A percentile compares a stretch with the other conserved stretches of the same genome.
Conservation (phyloP, 2,329 filamentous ascomycete species). For the Fusarium dlaminii region DNA sequence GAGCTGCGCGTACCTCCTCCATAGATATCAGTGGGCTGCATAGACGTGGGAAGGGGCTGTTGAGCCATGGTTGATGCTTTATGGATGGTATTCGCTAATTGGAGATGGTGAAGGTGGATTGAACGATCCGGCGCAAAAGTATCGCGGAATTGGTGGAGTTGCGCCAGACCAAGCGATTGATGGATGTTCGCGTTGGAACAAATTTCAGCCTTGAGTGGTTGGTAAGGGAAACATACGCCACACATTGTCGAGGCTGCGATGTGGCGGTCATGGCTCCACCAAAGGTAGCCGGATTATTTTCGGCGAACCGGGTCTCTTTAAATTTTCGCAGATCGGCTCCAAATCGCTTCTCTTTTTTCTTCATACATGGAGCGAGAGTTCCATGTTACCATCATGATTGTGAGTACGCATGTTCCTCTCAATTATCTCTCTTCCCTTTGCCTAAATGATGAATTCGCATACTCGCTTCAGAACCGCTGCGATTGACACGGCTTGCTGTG, state of each 20-base stretch:
- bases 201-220: slow-evolving; percentile 48
- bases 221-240: slow-evolving; percentile 25
- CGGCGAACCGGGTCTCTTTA: slow-evolving; percentile 27
- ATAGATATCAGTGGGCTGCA: slow-evolving; percentile 70
- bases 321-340: slow-evolving; percentile 29
- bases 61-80: slow-evolving; percentile 58
- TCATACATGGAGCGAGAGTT: slow-evolving; percentile 44
- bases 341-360: slow-evolving; percentile 20
- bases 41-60: slow-evolving; percentile 64
- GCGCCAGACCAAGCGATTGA: slow-evolving; percentile 33
- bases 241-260: slow-evolving; percentile 26
- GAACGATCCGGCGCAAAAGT: slow-evolving; percentile 38
- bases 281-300: slow-evolving; percentile 30
- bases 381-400: slow-evolving; percentile 50
- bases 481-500: slow-evolving; percentile 59
- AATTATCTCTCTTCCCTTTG: neutral
- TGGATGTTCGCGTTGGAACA: slow-evolving; percentile 45
- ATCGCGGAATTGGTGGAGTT: slow-evolving; percentile 40
- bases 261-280: neutral
- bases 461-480: slow-evolving; percentile 62
- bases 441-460: slow-evolving; percentile 55
- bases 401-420: slow-evolving; percentile 42
- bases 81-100: neutral
- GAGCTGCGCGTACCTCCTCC: slow-evolving; percentile 63
- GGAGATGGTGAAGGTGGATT: slow-evolving; percentile 38